Evolutionary conservation across 306 rosid genomes (phyloP), one percentile per base, ranked within the genome.

Genomic region (Fragaria ananassa): DNA sequence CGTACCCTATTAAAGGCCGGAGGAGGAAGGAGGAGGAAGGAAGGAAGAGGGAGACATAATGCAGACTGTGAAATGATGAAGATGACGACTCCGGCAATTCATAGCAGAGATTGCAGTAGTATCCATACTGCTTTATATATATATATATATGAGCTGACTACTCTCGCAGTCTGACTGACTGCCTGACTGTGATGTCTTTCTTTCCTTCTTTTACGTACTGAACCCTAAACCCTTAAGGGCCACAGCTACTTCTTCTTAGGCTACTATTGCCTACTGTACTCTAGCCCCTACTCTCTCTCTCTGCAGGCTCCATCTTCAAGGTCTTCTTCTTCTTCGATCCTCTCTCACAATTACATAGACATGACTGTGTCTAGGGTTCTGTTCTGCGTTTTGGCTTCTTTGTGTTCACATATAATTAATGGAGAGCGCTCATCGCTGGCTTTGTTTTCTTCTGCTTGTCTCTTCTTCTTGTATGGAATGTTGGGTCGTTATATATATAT

Each of bases 231-330:
- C 10, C 8, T 2, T 11, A 58, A 10, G 10, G 65, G 6, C 62
- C 9, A n/a, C 37, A 58, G 65, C 68, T 62, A 31, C 19, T 62
- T 5, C 8, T 42, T 54, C 27, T 5, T 53, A 53, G 60, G 25
- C 25, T 62, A 62, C 42, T 14, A 57, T 14, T 61, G 7, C 42
- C 0, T 6, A 29, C 71, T 76, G 70, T 65, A 74, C 74, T 79
- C 83, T 85, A 76, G 83, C 79, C 79, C 83, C 85, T 68, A 71
- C 77, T 72, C 69, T 82, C 77, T 77, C 73, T 34, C 31, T 3
- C n/a, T 41, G 8, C 44, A 31, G 42, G 70, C 70, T 9, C 70
- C 47, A 1, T 60, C 66, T 51, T 76, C 31, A 18, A 9, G 25
- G 70, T 37, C 45, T 64, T 8, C 11, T 11, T 27, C 31, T 63